Percentiles rank a stretch among this genome's conserved stretches.
phyloP scores from a whole-genome alignment of 306 rosid species.

The Rubus parviflorus region DNA sequence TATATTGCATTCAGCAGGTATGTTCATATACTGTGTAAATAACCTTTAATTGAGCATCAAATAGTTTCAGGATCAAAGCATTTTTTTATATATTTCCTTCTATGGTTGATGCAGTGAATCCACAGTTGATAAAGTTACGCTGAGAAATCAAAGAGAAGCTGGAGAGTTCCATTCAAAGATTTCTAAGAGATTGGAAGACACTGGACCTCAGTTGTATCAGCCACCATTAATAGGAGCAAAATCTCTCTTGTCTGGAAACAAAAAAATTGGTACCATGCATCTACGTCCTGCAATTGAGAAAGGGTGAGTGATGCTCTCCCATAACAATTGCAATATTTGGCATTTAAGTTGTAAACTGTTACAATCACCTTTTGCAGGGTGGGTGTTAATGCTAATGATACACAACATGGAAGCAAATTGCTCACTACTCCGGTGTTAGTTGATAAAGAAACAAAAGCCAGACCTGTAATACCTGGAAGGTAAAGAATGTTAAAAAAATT shows the following conservation, averaged over 20 bases:
- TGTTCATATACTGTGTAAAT: neutral
- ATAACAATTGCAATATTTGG: slow-evolving; percentile 22
- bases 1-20: neutral
- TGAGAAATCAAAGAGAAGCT: slow-evolving; percentile 36
- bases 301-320: slow-evolving; percentile 38
- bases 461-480: slow-evolving; percentile 31
- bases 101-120: slow-evolving; percentile 47
- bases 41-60: neutral
- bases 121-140: slow-evolving; percentile 25
- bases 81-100: neutral
- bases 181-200: slow-evolving; percentile 34
- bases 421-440: slow-evolving; percentile 29
- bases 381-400: slow-evolving; percentile 35
- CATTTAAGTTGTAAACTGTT: slow-evolving; percentile 26
- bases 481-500: slow-evolving; percentile 37
- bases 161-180: slow-evolving; percentile 32
- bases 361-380: slow-evolving; percentile 40
- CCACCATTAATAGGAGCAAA: slow-evolving; percentile 42
- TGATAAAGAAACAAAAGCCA: slow-evolving; percentile 39
- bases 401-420: slow-evolving; percentile 41
- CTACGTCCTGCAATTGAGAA: slow-evolving; percentile 37
- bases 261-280: slow-evolving; percentile 33
- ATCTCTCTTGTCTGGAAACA: slow-evolving; percentile 36
- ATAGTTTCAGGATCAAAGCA: neutral
- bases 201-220: slow-evolving; percentile 28